Conservation (phyloP, 148 eudicot species). For the Vaccinium darrowii region DNA sequence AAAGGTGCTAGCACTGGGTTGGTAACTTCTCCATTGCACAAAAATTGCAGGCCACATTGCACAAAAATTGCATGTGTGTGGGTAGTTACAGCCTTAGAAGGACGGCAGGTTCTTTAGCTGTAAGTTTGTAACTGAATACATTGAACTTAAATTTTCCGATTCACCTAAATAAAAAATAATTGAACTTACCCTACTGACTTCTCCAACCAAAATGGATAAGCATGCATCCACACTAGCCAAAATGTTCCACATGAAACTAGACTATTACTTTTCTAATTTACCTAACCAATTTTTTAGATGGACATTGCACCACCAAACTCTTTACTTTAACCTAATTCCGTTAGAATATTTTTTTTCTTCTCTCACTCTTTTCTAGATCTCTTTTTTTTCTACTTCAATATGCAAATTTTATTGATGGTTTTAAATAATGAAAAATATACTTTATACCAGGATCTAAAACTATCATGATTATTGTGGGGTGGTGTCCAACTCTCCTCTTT, state of each 20-base stretch:
- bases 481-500: too few relatives aligned
- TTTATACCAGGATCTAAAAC: too few relatives aligned
- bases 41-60: not conserved
- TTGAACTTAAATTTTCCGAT: not conserved
- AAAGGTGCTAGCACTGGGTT: not conserved
- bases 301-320: not conserved
- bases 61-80: not conserved
- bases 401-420: too few relatives aligned
- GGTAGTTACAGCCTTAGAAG: not conserved
- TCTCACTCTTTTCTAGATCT: too few relatives aligned
- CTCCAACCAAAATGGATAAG: slow-evolving; percentile 1
- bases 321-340: too few relatives aligned
- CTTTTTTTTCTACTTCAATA: too few relatives aligned
- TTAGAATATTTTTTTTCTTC: too few relatives aligned
- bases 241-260: not conserved
- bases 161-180: not conserved
- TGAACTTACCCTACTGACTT: not conserved
- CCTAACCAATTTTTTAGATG: not conserved
- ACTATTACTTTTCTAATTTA: not conserved
- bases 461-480: too few relatives aligned
- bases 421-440: too few relatives aligned
- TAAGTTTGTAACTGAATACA: not conserved
- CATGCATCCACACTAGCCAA: not conserved
- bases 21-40: not conserved
- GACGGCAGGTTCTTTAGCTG: not conserved